phyloP scores from a whole-genome alignment of 257 asterid species.

The Voacanga thouarsii region DNA sequence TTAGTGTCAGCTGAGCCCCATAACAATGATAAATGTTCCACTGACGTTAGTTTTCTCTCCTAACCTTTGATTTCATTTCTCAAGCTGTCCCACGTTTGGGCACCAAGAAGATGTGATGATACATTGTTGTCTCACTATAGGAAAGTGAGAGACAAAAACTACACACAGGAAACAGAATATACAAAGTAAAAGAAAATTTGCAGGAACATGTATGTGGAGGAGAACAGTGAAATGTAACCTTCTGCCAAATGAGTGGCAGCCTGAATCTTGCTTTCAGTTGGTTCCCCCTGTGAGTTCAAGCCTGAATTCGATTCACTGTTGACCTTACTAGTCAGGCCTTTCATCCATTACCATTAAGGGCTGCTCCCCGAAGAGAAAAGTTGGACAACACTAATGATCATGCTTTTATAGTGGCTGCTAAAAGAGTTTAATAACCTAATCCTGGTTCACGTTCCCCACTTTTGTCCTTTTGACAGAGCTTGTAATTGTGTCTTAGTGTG shows the following conservation, averaged over 20 bases:
- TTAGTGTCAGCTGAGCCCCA: slow-evolving; percentile 1
- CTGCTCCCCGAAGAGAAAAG: neutral
- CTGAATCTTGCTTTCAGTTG: slow-evolving; percentile 22
- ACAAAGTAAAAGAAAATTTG: slow-evolving; percentile 11
- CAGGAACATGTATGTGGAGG: slow-evolving; percentile 35
- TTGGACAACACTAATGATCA: slow-evolving; percentile 16
- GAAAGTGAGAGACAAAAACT: slow-evolving; percentile 3
- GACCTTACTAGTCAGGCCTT: neutral
- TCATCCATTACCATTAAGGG: neutral
- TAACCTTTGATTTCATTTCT: slow-evolving; percentile 1
- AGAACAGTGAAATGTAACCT: neutral
- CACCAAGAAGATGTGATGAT: slow-evolving; percentile 15
- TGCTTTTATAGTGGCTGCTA: slow-evolving; percentile 2
- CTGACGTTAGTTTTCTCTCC: neutral
- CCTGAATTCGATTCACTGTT: neutral
- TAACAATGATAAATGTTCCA: slow-evolving; percentile 8
- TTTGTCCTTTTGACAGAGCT: too few species aligned
- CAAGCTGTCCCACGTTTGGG: slow-evolving; percentile 12
- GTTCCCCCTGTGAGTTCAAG: neutral
- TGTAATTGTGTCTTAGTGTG: too few species aligned
- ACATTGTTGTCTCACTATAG: neutral
- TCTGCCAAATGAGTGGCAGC: slow-evolving; percentile 36
- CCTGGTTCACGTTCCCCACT: neutral
- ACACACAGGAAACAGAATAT: neutral
- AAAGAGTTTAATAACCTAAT: neutral